Evolutionary conservation across 2,329 filamentous ascomycete species (phyloP).

Genomic region (Fusarium sp.): DNA sequence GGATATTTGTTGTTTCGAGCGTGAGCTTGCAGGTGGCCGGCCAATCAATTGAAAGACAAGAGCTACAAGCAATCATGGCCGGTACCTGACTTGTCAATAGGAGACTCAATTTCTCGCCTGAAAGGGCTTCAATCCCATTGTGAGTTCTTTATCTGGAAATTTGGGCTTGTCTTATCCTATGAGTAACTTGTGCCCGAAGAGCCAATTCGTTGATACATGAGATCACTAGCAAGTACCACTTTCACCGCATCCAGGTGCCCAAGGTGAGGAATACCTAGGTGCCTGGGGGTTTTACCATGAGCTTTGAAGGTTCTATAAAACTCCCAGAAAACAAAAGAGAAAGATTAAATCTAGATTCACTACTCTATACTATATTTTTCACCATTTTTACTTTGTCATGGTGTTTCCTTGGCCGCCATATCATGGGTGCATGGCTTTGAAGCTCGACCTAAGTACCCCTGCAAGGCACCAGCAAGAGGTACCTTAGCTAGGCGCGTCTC

Average conservation of each 20-base stretch:
- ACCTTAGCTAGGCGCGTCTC: conserved; percentile 45
- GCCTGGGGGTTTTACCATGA: not conserved
- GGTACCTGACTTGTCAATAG: not conserved
- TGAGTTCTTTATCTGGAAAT: not conserved
- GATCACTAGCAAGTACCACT: not conserved
- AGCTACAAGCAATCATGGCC: not conserved
- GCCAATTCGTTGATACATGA: not conserved
- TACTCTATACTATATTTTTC: not conserved
- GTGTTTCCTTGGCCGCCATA: not conserved
- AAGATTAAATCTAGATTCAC: not conserved
- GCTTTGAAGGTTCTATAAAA: not conserved
- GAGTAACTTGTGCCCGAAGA: not conserved
- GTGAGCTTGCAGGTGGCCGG: not conserved
- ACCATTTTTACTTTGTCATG: not conserved
- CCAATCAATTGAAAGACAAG: conserved; percentile 1
- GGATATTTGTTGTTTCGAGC: not conserved
- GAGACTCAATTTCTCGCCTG: not conserved
- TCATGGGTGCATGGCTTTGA: not conserved
- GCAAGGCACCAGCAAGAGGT: conserved; percentile 9
- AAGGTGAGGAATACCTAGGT: not conserved
- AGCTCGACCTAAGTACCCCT: conserved; percentile 20
- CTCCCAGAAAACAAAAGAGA: not conserved
- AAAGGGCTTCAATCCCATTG: not conserved
- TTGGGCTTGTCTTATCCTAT: not conserved
- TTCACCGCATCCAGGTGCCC: not conserved